A percentile compares a stretch with the other conserved stretches of the same genome.
Conservation (phyloP, 345 rosid genomes). For the Nephelium lappaceum region DNA sequence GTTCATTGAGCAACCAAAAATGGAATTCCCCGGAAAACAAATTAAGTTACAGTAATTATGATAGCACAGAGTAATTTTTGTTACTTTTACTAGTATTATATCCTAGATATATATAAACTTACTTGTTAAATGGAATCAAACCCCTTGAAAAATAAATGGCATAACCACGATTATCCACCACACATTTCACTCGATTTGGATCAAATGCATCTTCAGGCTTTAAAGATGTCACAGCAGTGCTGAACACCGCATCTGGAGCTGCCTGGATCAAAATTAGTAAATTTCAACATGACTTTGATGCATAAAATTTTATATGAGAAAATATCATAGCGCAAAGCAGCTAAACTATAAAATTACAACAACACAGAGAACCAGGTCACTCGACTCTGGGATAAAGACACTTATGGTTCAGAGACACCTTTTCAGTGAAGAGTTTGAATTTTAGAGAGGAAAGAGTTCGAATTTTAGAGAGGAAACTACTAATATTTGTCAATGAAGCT, state of each 20-base stretch:
- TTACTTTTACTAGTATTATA: too few relatives aligned
- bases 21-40: background rate
- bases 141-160: slow-evolving; percentile 94
- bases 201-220: slow-evolving; percentile 91
- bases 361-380: background rate
- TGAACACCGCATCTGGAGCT: slow-evolving; percentile 96
- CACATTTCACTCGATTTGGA: slow-evolving; percentile 91
- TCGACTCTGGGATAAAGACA: background rate
- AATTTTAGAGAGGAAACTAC: background rate
- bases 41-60: background rate
- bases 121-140: slow-evolving; percentile 91
- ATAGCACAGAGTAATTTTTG: background rate
- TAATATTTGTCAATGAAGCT: background rate
- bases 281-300: slow-evolving; percentile 6
- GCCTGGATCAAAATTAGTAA: slow-evolving; percentile 42
- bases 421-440: background rate
- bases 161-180: slow-evolving; percentile 79
- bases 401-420: background rate
- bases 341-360: background rate
- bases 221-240: slow-evolving; percentile 90
- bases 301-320: background rate
- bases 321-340: background rate
- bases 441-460: background rate
- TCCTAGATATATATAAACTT: slow-evolving; percentile 23
- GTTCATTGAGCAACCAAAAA: slow-evolving; percentile 13